Evolutionary conservation across 345 rosid genomes (phyloP).

Genomic region (Aquilaria malaccensis): DNA sequence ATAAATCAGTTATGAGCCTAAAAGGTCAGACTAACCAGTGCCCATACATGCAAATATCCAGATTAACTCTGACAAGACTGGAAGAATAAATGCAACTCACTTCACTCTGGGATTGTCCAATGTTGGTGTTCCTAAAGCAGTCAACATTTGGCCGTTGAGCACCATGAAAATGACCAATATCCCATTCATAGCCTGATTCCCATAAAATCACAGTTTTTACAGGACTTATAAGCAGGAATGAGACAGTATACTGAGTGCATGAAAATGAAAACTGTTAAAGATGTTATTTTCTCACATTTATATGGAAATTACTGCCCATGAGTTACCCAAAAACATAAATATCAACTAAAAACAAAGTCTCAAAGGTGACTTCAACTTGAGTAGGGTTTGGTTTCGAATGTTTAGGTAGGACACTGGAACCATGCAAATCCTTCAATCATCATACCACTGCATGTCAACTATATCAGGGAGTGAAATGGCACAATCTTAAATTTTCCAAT

Average conservation of each 20-base stretch:
- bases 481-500: too few relatives aligned
- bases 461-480: too few relatives aligned
- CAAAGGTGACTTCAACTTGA: too few relatives aligned
- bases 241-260: background rate
- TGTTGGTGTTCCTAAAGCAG: conserved; percentile 82
- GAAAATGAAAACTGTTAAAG: background rate
- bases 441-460: too few relatives aligned
- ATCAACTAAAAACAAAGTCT: too few relatives aligned
- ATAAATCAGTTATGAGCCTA: too few relatives aligned
- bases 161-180: conserved; percentile 82
- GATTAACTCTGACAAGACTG: background rate
- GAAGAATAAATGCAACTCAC: conserved; percentile 22
- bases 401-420: too few relatives aligned
- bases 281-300: too few relatives aligned
- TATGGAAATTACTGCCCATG: too few relatives aligned
- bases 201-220: conserved; percentile 17
- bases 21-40: background rate
- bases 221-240: conserved; percentile 1
- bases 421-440: too few relatives aligned
- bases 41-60: conserved; percentile 1
- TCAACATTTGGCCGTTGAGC: conserved; percentile 84
- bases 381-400: too few relatives aligned
- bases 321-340: too few relatives aligned
- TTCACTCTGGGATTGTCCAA: conserved; percentile 55
- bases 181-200: conserved; percentile 90